Evolutionary conservation across 2,329 filamentous ascomycete genomes (phyloP).

Genomic region (Tricladium varicosporioides): DNA sequence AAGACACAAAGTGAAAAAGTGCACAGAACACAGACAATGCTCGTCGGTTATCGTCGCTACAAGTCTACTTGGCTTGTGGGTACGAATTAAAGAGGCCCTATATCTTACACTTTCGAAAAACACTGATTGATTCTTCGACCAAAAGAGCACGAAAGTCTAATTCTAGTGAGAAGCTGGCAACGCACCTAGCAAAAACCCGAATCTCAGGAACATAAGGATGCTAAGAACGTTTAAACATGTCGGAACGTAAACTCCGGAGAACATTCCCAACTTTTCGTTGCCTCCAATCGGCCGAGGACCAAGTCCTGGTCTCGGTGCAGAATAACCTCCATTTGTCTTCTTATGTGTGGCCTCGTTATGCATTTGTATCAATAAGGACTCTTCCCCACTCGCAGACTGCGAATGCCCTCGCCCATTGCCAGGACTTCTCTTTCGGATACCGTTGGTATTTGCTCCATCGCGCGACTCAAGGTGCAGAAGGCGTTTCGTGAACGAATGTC

Average conservation of each 20-base stretch:
- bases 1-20: background rate
- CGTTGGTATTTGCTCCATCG: constrained; percentile 8
- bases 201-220: constrained; percentile 89
- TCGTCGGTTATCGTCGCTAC: no score
- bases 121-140: background rate
- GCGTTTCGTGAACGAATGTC: constrained; percentile 26
- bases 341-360: constrained; percentile 27
- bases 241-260: constrained; percentile 81
- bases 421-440: constrained; percentile 9
- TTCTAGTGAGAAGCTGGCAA: background rate
- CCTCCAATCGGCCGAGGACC: constrained; percentile 39
- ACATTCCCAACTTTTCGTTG: constrained; percentile 67
- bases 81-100: no score
- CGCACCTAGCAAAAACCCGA: constrained; percentile 74
- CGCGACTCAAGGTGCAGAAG: constrained; percentile 21
- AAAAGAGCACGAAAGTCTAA: background rate
- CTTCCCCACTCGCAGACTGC: constrained; percentile 6
- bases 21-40: no score
- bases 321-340: constrained; percentile 32
- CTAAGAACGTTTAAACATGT: constrained; percentile 87
- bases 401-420: constrained; percentile 13
- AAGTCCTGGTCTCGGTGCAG: constrained; percentile 37
- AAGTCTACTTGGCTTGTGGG: no score
- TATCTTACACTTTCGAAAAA: no score
- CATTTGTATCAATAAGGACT: constrained; percentile 26